phyloP scores from a whole-genome alignment of 2,329 filamentous ascomycete species.

The Trichoderma asperellum region DNA sequence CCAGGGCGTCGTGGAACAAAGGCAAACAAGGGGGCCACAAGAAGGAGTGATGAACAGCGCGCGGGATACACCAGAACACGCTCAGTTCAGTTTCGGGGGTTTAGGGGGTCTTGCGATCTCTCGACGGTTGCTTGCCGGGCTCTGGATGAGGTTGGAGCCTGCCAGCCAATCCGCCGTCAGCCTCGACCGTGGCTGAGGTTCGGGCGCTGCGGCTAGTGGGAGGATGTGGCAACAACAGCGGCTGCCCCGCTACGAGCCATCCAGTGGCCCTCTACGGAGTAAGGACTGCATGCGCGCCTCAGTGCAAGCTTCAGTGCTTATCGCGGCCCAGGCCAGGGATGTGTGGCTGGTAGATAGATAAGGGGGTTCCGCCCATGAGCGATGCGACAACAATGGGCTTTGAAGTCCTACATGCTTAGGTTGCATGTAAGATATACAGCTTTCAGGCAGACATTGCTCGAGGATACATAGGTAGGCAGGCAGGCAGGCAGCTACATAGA shows the following conservation, averaged over 20 bases:
- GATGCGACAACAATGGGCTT: not conserved
- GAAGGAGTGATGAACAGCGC: not conserved
- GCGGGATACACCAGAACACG: not conserved
- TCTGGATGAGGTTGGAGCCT: constrained; percentile 37
- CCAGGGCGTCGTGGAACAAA: not conserved
- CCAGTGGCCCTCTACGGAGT: not conserved
- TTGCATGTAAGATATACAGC: not conserved
- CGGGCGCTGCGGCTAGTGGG: constrained; percentile 19
- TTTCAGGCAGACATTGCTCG: not conserved
- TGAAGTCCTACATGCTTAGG: not conserved
- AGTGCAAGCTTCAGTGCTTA: constrained; percentile 16
- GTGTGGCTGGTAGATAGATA: not conserved
- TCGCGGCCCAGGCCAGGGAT: not conserved
- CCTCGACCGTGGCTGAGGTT: constrained; percentile 39
- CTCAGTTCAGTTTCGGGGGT: not conserved
- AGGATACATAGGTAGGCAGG: not conserved
- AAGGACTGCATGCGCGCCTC: not conserved
- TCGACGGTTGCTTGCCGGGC: constrained; percentile 10
- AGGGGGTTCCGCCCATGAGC: not conserved
- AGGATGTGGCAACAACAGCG: constrained; percentile 24
- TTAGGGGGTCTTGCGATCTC: not conserved
- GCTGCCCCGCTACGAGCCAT: constrained; percentile 24
- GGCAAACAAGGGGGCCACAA: not conserved
- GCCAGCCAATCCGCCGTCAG: constrained; percentile 36
- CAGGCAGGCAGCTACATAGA: not conserved